phyloP scores from a whole-genome alignment of 495 filamentous ascomycete species.

The Xylaria nigripes region DNA sequence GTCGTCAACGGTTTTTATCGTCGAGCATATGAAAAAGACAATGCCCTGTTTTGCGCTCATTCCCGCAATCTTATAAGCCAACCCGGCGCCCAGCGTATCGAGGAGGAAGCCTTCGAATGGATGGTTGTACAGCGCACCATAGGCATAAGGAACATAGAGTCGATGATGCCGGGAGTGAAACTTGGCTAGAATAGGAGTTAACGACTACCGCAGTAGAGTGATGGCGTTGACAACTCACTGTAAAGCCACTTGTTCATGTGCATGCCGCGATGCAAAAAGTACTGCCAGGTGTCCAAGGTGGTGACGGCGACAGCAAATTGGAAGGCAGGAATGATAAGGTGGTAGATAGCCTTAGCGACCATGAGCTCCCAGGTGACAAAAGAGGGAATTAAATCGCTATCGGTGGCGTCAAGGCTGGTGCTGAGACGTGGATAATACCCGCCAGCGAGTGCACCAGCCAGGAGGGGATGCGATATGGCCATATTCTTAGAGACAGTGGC shows the following conservation, averaged over 20 bases:
- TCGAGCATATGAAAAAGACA: conserved; percentile 74
- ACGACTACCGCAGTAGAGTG: neutral
- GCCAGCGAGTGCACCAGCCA: conserved; percentile 62
- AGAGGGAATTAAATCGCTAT: conserved; percentile 37
- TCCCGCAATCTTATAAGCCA: conserved; percentile 68
- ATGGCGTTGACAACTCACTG: conserved; percentile 51
- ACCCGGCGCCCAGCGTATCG: conserved; percentile 76
- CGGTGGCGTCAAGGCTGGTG: conserved; percentile 36
- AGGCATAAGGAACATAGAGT: conserved; percentile 94
- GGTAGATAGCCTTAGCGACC: conserved; percentile 68
- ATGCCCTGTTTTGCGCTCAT: conserved; percentile 75
- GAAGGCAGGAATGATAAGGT: conserved; percentile 61
- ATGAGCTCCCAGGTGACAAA: conserved; percentile 70
- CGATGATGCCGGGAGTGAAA: conserved; percentile 94
- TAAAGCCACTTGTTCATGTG: conserved; percentile 95
- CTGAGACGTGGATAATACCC: conserved; percentile 59
- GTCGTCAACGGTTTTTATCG: conserved; percentile 94
- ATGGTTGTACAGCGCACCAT: conserved; percentile 94
- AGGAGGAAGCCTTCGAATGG: conserved; percentile 87
- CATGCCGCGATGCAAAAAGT: conserved; percentile 91
- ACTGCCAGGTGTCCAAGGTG: conserved; percentile 90
- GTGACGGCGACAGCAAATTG: conserved; percentile 66
- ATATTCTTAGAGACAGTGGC: conserved; percentile 47
- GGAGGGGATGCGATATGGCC: conserved; percentile 48
- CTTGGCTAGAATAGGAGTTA: conserved; percentile 45